Evolutionary conservation across 2,329 filamentous ascomycete genomes (phyloP).

Genomic region (Cladosporium sp.): DNA sequence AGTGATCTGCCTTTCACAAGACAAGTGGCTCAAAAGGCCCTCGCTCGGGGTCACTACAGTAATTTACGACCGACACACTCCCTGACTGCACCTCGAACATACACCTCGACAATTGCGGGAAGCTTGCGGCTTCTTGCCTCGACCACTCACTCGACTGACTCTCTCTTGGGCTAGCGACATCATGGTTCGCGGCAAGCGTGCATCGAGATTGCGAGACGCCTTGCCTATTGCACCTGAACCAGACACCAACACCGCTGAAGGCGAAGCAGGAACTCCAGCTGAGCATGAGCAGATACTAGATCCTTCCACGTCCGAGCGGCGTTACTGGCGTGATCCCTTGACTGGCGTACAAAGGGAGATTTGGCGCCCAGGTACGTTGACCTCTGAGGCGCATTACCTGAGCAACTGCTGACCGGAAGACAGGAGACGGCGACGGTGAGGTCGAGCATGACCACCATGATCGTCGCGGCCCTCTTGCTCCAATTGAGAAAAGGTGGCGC

Average conservation of each 20-base stretch:
- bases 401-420: background rate
- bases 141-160: background rate
- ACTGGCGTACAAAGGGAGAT: constrained; percentile 34
- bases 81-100: background rate
- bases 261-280: background rate
- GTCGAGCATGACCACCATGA: constrained; percentile 32
- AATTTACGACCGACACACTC: background rate
- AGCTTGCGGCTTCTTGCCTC: background rate
- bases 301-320: constrained; percentile 23
- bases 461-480: constrained; percentile 23
- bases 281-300: constrained; percentile 21
- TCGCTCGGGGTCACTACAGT: background rate
- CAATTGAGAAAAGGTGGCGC: constrained; percentile 39
- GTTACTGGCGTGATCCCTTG: constrained; percentile 28
- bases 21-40: background rate
- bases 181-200: background rate
- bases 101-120: background rate
- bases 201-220: background rate
- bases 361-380: constrained; percentile 36
- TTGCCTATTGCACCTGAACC: background rate
- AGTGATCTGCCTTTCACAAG: background rate
- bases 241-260: background rate
- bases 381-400: background rate
- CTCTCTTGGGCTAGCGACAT: background rate
- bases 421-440: constrained; percentile 40